Base-by-base conservation (phyloP, 139 green algal genomes). In the Micractinium sp. region DNA sequence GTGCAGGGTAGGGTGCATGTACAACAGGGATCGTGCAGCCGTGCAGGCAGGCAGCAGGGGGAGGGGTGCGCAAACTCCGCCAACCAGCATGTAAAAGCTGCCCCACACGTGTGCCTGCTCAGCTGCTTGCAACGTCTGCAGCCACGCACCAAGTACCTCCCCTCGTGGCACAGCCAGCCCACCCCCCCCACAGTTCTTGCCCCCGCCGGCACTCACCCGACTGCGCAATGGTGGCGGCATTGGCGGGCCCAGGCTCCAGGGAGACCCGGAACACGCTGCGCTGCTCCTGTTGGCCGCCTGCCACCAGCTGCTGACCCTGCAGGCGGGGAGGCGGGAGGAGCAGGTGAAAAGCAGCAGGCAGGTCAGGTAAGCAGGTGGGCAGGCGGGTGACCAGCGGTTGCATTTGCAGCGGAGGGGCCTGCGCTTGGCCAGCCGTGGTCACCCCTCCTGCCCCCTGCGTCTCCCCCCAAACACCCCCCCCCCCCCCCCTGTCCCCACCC, bases 261-360 rank as follows among this genome's bases (percentile, higher is more conserved):
- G 88, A 82, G 0, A 95, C 88, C 7, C 92, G 90, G 69, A 93
- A 90, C 80, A 61, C 85, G 80, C 66, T 27, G 53, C 38, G 29
- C 36, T 33, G 33, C 85, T 38, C 27, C 75, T 41, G 85, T 4
- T 20, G 31, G 12, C 14, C n/a, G 27, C 85, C 82, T 15, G 85
- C 85, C 47, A 77, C 88, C 83, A 91, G 71, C 83, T 85, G 66
- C 89, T 89, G 27, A 13, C 89, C 89, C 83, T 89, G 82, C 66
- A 38, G 31, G 47, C n/a, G 63, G 47, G 22, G n/a, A 19, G 39
- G n/a, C 0, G 22, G 71, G 47, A 31, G 61, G 36, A 31, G 35
- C 31, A 5, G 15, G 38, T 27, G 19, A 74, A n/a, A 20, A 9
- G 13, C 23, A 38, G 29, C 1, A 0, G 16, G 20, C 14, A 35